Evolutionary conservation across 2,329 filamentous ascomycete species (phyloP), one percentile per base, ranked within the genome.

Genomic region (Aureobasidium leucospermi): DNA sequence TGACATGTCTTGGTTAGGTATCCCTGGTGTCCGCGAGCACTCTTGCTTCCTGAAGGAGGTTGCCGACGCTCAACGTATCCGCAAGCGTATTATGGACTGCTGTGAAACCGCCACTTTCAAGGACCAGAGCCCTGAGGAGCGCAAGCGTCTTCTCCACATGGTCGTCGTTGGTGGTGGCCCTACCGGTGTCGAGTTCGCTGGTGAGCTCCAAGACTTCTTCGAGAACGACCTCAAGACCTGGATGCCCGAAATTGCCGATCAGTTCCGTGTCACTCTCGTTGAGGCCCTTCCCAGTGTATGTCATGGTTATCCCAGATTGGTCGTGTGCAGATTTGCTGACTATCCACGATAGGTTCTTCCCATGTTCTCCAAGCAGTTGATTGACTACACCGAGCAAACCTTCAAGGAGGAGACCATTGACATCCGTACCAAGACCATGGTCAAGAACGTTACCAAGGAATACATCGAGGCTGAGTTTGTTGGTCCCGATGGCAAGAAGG

Each of bases 41-140:
- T 93, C 90, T 67, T 96, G 92, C 79, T 99, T 99, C 84, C 78
- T 99, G 73, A 99, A 99, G 83, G 95, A 99, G 79, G 96, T 99
- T 71, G 85, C 83, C 65, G 95, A 99, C 74, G 94, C 94, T 60
- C 94, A 99, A 78, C 84, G 85, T 71, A 99, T 99, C 73, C 90
- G 94, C 71, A 96, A 93, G 82, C 91, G 90, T 77, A 96, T 99
- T 76, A 99, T 99, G 94, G 94, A 99, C 79, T 99, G 94, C 74
- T 92, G 96, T 67, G 94, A 99, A 79, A 96, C 93, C 38, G 94
- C 94, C 56, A 93, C 90, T 63, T 96, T 99, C 87, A 97, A 97
- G 84, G 93, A 91, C 71, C 94, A 99, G 79, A 81, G 84, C 39
- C 79, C 83, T 15, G 90, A 94, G 66, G 95, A 99, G 78, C 80